Conservation (phyloP, 1,284 basidiomycete genomes). For the Xanthoconium separans region DNA sequence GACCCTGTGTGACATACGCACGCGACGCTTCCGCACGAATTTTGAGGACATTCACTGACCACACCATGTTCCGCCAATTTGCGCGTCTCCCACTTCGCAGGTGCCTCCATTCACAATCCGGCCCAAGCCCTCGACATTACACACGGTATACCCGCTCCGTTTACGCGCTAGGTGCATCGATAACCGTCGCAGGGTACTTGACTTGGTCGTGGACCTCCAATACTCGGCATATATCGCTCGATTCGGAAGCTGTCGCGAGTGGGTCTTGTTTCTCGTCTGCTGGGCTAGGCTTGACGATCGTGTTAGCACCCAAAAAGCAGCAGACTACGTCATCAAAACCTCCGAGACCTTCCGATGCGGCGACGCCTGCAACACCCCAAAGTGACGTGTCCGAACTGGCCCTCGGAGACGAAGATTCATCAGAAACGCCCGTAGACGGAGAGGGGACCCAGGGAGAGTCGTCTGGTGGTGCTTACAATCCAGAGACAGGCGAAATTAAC, state of each 20-base stretch:
- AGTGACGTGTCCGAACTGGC: constrained; percentile 5
- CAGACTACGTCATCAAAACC: not conserved
- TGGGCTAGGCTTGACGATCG: not conserved
- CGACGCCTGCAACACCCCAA: constrained; percentile 2
- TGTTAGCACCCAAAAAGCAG: constrained; percentile 18
- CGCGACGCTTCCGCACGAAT: no score
- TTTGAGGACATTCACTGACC: constrained; percentile 16
- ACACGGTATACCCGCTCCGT: constrained; percentile 19
- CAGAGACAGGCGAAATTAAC: constrained; percentile 96
- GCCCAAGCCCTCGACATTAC: constrained; percentile 11
- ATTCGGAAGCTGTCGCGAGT: constrained; percentile 28
- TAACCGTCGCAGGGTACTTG: constrained; percentile 27
- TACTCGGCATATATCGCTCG: constrained; percentile 26
- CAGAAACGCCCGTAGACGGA: constrained; percentile 17
- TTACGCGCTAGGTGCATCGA: constrained; percentile 31
- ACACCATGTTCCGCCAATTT: constrained; percentile 39
- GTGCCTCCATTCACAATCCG: constrained; percentile 28
- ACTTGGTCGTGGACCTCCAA: constrained; percentile 27
- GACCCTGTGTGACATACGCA: no score
- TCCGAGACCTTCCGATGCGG: constrained; percentile 12
- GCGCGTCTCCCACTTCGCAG: constrained; percentile 33
- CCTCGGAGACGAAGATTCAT: not conserved
- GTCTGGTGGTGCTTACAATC: constrained; percentile 71
- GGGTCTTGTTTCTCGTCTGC: constrained; percentile 5
- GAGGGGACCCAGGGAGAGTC: constrained; percentile 35